Conservation (phyloP, 371 early-diverging fungal species). For the Entomophthora muscae region DNA sequence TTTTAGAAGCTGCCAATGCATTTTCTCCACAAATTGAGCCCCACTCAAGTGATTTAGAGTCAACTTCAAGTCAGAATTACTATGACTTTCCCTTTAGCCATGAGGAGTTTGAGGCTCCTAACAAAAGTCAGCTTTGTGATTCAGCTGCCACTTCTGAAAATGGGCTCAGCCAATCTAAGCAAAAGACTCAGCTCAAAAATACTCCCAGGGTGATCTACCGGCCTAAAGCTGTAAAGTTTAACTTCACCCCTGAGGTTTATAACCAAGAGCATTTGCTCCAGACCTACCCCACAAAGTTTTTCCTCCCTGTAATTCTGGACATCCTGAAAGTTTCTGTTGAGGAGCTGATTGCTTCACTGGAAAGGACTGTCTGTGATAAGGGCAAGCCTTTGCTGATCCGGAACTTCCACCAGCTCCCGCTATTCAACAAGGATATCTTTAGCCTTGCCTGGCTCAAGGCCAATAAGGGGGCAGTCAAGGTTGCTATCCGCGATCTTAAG, state of each 20-base stretch:
- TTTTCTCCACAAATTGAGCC: too few relatives aligned
- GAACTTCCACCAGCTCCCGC: conserved; percentile 16
- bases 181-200: too few relatives aligned
- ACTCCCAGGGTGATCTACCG: too few relatives aligned
- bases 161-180: too few relatives aligned
- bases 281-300: conserved; percentile 11
- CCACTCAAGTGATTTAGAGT: too few relatives aligned
- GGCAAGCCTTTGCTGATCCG: conserved; percentile 27
- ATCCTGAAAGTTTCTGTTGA: background rate
- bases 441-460: conserved; percentile 15
- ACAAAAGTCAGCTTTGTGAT: too few relatives aligned
- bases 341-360: background rate
- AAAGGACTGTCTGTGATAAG: background rate
- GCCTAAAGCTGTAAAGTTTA: background rate
- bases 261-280: background rate
- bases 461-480: conserved; percentile 10
- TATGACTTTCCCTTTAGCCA: too few relatives aligned
- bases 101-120: too few relatives aligned
- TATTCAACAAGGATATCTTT: conserved; percentile 19
- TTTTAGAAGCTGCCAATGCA: too few relatives aligned
- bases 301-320: conserved; percentile 14
- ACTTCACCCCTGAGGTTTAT: background rate
- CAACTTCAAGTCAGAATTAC: too few relatives aligned
- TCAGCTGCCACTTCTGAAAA: too few relatives aligned
- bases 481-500: conserved; percentile 7